Evolutionary conservation across 2,329 filamentous ascomycete species (phyloP), one percentile per base, ranked within the genome.

Genomic region (Pseudocercospora crystallina): DNA sequence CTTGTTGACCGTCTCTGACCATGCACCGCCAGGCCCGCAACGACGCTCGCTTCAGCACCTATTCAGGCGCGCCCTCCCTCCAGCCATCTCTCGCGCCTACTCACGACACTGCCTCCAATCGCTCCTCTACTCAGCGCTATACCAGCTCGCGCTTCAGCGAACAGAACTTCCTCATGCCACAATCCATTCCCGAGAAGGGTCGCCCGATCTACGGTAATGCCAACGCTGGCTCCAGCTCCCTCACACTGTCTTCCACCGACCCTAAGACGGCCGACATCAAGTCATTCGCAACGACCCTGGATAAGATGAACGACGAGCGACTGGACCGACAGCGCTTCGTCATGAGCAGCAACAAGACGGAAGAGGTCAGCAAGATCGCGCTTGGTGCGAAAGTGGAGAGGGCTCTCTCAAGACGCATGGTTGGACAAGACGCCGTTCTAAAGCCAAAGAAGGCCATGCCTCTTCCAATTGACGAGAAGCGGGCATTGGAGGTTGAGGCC

Each of bases 311-410:
- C 72, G 94, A 95, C 78, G 90, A 89, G 73, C 87, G 87, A 42
- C 83, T 96, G 26, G 76, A 83, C 61, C 82, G 86, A 64, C 91
- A 96, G 76, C 86, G 91, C 61, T 91, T 91, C 66, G 78, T 83
- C 49, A 82, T 91, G 57, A 87, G 79, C 68, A 82, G 86, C 57
- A 84, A 92, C 71, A 95, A 95, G 79, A 83, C 80, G 14, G 87
- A 89, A 64, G 85, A 87, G 68, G 78, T 95, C 71, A 85, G 84
- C 76, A 95, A 95, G 75, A 80, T 95, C 51, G 90, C 90, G 33
- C 81, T 96, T 45, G 88, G 90, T 41, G 90, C 90, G 54, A 96
- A 96, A 75, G 82, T 96, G 35, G 90, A 96, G 69, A 84, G 91
- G 54, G 90, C 91, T 15, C 82, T 96, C 48, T 86, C 86, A 61